A percentile compares a stretch with the other conserved stretches of the same genome.
Conservation (phyloP, 1,284 basidiomycete genomes). For the Exsudoporus floridanus region DNA sequence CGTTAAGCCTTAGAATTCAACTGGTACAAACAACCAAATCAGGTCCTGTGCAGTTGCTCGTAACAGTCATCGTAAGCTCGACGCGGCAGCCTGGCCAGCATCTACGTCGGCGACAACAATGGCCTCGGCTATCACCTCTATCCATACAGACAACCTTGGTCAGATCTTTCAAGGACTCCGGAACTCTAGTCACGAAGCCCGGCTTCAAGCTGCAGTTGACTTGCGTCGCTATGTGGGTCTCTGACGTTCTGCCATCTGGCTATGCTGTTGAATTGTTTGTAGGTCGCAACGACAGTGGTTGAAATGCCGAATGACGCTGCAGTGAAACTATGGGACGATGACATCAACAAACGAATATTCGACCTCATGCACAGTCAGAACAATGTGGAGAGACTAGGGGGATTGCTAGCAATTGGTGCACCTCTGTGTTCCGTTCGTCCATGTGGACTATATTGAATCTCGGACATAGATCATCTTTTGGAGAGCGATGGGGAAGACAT, state of each 20-base stretch:
- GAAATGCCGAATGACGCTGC: constrained; percentile 78
- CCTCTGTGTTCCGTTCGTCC: constrained; percentile 14
- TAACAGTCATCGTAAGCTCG: constrained; percentile 11
- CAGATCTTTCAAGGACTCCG: constrained; percentile 66
- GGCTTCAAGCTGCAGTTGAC: constrained; percentile 63
- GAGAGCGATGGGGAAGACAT: constrained; percentile 73
- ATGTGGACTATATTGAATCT: constrained; percentile 16
- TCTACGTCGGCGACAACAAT: constrained; percentile 37
- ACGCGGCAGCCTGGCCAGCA: neutral
- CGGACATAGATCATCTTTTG: constrained; percentile 60
- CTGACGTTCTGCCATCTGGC: constrained; percentile 7
- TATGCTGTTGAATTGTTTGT: constrained; percentile 8
- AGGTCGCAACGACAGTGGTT: constrained; percentile 70
- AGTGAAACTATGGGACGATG: constrained; percentile 79
- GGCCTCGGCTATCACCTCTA: constrained; percentile 54
- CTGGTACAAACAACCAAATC: constrained; percentile 29
- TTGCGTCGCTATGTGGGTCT: constrained; percentile 66
- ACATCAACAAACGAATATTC: constrained; percentile 76
- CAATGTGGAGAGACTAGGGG: constrained; percentile 75
- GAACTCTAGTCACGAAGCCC: constrained; percentile 60
- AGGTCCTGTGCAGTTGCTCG: neutral
- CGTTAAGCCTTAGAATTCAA: constrained; percentile 30
- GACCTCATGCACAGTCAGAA: constrained; percentile 81
- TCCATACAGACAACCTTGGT: constrained; percentile 59
- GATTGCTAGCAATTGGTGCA: constrained; percentile 79